Evolutionary conservation across 768 basidiomycete species (phyloP).

Genomic region (Galerina marginata): DNA sequence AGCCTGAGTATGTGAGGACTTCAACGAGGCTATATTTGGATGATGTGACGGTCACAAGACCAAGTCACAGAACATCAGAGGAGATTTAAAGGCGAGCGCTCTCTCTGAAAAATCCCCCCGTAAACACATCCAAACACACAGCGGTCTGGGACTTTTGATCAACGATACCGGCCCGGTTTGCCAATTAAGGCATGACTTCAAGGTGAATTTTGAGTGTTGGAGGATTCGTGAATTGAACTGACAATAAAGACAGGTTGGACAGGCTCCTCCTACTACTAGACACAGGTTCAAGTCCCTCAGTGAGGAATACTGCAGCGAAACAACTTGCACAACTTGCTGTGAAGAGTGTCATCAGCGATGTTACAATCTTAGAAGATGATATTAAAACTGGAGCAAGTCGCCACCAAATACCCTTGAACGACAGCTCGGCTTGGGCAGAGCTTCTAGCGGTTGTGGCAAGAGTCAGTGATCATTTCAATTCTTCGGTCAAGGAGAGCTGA

Average conservation of each 20-base stretch:
- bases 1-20: constrained; percentile 10
- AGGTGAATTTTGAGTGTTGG: constrained; percentile 47
- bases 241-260: constrained; percentile 72
- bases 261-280: constrained; percentile 95
- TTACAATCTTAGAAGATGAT: constrained; percentile 76
- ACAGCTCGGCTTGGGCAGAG: constrained; percentile 87
- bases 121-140: constrained; percentile 51
- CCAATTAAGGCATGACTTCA: constrained; percentile 75
- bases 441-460: constrained; percentile 90
- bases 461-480: constrained; percentile 47
- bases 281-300: constrained; percentile 88
- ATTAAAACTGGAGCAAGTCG: constrained; percentile 58
- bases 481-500: background rate
- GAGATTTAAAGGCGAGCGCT: constrained; percentile 68
- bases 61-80: constrained; percentile 47
- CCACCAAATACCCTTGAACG: constrained; percentile 61
- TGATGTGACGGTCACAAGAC: constrained; percentile 43
- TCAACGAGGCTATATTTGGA: constrained; percentile 17
- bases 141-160: constrained; percentile 28
- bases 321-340: constrained; percentile 93
- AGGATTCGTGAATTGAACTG: background rate
- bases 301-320: constrained; percentile 94
- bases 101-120: constrained; percentile 60
- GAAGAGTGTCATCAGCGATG: constrained; percentile 83
- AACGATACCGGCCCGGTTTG: constrained; percentile 53